These are phyloP conservation scores for Arthrobotrys sinensis DNA, from an alignment of 2,329 filamentous ascomycete species.

Conservation along the genomic window DNA sequence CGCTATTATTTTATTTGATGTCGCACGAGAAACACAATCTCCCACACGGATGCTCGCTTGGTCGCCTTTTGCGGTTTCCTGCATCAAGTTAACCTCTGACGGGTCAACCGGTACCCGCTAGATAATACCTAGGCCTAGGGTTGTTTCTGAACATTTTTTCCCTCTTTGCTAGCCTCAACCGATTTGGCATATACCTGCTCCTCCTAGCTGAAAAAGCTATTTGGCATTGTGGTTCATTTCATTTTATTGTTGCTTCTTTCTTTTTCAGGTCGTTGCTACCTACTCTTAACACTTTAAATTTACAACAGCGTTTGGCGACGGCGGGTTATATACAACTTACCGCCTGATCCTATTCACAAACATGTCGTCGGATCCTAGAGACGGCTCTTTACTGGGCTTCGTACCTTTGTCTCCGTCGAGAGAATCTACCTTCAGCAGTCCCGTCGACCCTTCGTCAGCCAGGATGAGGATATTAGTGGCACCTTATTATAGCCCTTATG, in stretches of 20 bases:
- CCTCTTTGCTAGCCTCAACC: conserved; percentile 25
- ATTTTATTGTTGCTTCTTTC: conserved; percentile 28
- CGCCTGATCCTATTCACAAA: conserved; percentile 21
- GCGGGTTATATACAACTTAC: conserved; percentile 26
- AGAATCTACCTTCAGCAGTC: conserved; percentile 55
- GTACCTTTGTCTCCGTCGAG: conserved; percentile 41
- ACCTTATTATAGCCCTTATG: conserved; percentile 64
- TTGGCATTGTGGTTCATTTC: conserved; percentile 38
- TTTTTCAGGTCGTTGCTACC: conserved; percentile 14
- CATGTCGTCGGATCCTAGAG: conserved; percentile 47
- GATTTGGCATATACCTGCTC: conserved; percentile 35
- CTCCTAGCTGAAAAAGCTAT: conserved; percentile 25
- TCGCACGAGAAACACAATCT: conserved; percentile 59
- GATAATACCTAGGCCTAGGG: conserved; percentile 28
- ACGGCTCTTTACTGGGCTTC: conserved; percentile 21
- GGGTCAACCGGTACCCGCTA: conserved; percentile 37
- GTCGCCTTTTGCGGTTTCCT: conserved; percentile 38
- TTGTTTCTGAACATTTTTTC: conserved; percentile 35
- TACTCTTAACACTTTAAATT: background rate
- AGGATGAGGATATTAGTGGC: conserved; percentile 64
- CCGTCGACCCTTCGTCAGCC: conserved; percentile 64
- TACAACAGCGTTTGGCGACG: conserved; percentile 15
- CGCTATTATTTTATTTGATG: conserved; percentile 44
- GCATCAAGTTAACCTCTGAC: conserved; percentile 55
- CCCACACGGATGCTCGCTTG: conserved; percentile 51